phyloP scores from a whole-genome alignment of 2,329 filamentous ascomycete species.

The Claviceps sp. region DNA sequence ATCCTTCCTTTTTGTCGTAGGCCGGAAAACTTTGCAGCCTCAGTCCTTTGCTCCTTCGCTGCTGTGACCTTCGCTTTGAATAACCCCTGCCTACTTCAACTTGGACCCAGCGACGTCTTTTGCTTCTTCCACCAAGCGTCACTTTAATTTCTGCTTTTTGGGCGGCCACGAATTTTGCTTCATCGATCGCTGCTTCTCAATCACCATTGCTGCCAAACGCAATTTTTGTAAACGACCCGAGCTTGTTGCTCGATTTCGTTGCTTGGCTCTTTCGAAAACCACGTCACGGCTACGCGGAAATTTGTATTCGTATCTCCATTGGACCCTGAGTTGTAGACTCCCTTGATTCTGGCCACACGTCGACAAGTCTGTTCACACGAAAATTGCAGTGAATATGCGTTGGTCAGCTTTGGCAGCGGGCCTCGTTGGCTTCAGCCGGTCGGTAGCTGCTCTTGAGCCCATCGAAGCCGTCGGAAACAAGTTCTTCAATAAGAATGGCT shows the following conservation, averaged over 20 bases:
- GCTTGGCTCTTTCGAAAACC: not conserved
- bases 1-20: not conserved
- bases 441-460: constrained; percentile 29
- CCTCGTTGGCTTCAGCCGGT: constrained; percentile 20
- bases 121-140: not conserved
- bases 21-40: not conserved
- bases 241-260: not conserved
- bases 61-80: not conserved
- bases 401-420: constrained; percentile 20
- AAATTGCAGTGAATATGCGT: constrained; percentile 21
- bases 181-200: not conserved
- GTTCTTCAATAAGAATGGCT: constrained; percentile 70
- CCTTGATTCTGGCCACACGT: not conserved
- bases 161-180: not conserved
- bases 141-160: constrained; percentile 2
- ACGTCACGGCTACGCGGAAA: not conserved
- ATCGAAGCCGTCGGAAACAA: constrained; percentile 57
- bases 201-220: not conserved
- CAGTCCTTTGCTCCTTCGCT: not conserved
- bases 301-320: too few species aligned
- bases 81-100: not conserved
- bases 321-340: too few species aligned
- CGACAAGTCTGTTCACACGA: not conserved
- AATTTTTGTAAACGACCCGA: not conserved
- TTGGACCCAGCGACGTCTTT: not conserved